phyloP scores from a whole-genome alignment of 2,329 filamentous ascomycete species.

The Chaetoscypha palmicola region DNA sequence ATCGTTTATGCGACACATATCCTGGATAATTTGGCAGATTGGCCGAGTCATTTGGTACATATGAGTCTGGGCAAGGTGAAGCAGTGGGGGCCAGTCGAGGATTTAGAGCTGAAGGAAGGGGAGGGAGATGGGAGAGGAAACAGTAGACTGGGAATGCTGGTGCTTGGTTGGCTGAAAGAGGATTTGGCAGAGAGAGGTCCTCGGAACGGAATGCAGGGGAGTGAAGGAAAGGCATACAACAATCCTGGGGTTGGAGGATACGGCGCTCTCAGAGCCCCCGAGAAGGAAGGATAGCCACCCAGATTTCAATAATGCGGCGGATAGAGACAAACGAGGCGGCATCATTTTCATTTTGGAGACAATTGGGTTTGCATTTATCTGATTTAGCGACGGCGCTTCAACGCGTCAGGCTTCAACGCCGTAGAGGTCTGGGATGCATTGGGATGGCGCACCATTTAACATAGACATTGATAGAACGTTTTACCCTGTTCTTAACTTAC shows the following conservation, averaged over 20 bases:
- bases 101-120: constrained; percentile 48
- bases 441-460: constrained; percentile 27
- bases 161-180: constrained; percentile 77
- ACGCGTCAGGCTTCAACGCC: constrained; percentile 33
- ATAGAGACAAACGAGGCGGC: too few species aligned
- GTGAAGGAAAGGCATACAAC: constrained; percentile 43
- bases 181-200: constrained; percentile 77
- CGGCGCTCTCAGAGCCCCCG: constrained; percentile 33
- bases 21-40: constrained; percentile 85
- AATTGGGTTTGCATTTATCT: constrained; percentile 2
- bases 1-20: constrained; percentile 98
- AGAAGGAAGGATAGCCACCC: too few species aligned
- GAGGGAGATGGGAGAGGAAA: constrained; percentile 51
- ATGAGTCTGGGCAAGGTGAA: constrained; percentile 87
- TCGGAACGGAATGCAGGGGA: constrained; percentile 40
- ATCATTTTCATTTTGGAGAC: too few species aligned
- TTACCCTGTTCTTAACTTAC: constrained; percentile 12
- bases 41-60: constrained; percentile 93
- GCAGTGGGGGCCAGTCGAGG: constrained; percentile 71
- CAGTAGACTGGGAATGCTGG: constrained; percentile 77
- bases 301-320: too few species aligned
- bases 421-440: constrained; percentile 5
- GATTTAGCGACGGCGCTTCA: constrained; percentile 12
- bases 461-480: constrained; percentile 12
- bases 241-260: constrained; percentile 57